Evolutionary conservation across 306 rosid species (phyloP), one percentile per base, ranked within the genome.

Genomic region (Argentina anserina): DNA sequence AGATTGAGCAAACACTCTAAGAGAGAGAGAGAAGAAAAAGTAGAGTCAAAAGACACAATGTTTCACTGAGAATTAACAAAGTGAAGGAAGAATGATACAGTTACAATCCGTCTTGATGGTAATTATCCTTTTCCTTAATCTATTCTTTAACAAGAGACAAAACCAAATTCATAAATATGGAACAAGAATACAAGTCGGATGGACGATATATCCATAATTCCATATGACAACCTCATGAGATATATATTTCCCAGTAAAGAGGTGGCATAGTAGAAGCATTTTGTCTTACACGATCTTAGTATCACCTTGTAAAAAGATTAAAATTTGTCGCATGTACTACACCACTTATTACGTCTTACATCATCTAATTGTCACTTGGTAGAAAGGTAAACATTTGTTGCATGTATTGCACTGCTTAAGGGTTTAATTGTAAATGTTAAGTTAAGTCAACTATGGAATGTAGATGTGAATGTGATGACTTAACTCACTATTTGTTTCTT

Each of bases 1-100:
- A 80, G 80, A 94, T 94, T 9, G 96, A 90, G 79, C 91, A 82
- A 64, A 94, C 79, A 83, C 96, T 91, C 98, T 94, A 62, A 63
- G 79, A 72, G 74, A 72, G 49, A 65, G 68, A 26, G 31, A 37
- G 23, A 65, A 31, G 52, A 49, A 40, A 31, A 50, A 13, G 14
- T 28, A 20, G 1, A 34, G 70, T 64, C 65, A 67, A 79, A 58
- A 55, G 39, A 52, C 34, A 2, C 10, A 55, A 14, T 31, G 23
- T 53, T 63, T 70, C 15, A 7, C 49, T 34, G 47, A 52, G 46
- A 23, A 23, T 14, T 34, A 17, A 17, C 14, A 17, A 0, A 68
- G 20, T 46, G 4, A 29, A 29, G 20, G 42, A 29, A 68, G 47
- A 28, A 4, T 37, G 21, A 23, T 31, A 23, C 60, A 47, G 29